Base-by-base conservation (phyloP, 305 asterid genomes). In the Plantago lanceolata region DNA sequence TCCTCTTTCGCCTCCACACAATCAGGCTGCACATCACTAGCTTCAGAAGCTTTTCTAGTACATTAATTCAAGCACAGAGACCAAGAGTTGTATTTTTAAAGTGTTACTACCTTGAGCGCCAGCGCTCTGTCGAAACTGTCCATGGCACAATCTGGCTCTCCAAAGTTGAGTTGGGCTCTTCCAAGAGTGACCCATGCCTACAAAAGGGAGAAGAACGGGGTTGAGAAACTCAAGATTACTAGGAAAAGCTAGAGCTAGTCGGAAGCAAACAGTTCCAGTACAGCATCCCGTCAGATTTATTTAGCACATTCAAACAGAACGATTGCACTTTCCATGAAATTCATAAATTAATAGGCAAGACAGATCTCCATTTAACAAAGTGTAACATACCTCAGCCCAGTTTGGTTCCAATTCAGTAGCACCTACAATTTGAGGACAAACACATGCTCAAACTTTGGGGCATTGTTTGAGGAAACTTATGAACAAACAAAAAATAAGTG, bases 151-250 rank as follows among this genome's bases (percentile, higher is more conserved):
- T 88, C 98, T 19, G 98, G 96, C 73, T 91, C 98, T 68, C 98
- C 98, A 49, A 73, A 91, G 78, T 91, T 91, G 48, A 91, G 70
- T 61, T 91, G 96, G 64, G 98, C 91, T 76, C 98, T 78, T 64
- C 95, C 98, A 31, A 88, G 94, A 48, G 96, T 88, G 64, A 88
- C 75, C 98, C 98, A 91, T 11, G 96, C 96, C 98, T 91, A 70
- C 48, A 57, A 59, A 57, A 37, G 13, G 1, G 29, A 48, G 17
- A 48, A 43, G 47, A 40, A 40, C 11, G 45, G 15, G 0, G 2
- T 48, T 13, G 2, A 48, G 19, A 9, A 48, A 48, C 52, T 48
- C n/a, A 0, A 0, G 52, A 48, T 40, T 9, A 48, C 52, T 15
- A 15, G 9, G 15, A 16, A 18, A n/a, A 4, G 20, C 52, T 48